These are phyloP conservation scores for Eleusine coracana DNA, from an alignment of 176 grass and related monocot genomes.

Conservation along the genomic window DNA sequence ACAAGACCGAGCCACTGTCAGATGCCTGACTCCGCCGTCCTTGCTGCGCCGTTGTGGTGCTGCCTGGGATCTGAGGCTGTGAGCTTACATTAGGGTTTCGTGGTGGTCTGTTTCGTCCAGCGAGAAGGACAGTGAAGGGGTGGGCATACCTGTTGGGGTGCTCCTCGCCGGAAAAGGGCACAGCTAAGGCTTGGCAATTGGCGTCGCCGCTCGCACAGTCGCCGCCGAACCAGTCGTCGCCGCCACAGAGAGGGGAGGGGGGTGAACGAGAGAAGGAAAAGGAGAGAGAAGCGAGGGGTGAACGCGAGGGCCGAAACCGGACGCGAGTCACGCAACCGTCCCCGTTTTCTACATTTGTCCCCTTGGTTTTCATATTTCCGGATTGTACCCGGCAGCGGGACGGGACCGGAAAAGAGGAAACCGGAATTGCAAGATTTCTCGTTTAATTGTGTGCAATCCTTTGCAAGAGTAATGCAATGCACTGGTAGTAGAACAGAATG, in stretches of 20 bases:
- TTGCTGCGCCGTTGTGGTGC: too few species aligned
- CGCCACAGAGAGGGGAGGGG: background rate
- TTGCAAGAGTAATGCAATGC: background rate
- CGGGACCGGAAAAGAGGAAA: too few species aligned
- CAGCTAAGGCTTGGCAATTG: background rate
- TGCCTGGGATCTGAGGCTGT: too few species aligned
- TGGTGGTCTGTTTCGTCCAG: background rate
- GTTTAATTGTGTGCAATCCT: too few species aligned
- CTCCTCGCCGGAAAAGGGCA: background rate
- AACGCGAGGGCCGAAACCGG: background rate
- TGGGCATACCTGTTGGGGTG: background rate
- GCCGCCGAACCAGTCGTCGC: background rate
- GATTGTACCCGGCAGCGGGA: background rate
- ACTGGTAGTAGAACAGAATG: background rate
- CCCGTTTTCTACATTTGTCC: background rate
- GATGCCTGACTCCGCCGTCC: too few species aligned
- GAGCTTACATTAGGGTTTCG: conserved; percentile 4
- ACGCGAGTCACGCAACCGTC: background rate
- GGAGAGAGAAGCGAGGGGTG: too few species aligned
- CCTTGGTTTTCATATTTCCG: background rate
- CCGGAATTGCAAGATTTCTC: too few species aligned
- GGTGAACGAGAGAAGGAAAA: background rate
- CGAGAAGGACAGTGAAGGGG: background rate
- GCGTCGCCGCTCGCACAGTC: background rate
- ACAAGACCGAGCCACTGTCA: too few species aligned